These are phyloP conservation scores for Gossypium longicalyx DNA, from an alignment of 345 rosid genomes.

Conservation along the genomic window DNA sequence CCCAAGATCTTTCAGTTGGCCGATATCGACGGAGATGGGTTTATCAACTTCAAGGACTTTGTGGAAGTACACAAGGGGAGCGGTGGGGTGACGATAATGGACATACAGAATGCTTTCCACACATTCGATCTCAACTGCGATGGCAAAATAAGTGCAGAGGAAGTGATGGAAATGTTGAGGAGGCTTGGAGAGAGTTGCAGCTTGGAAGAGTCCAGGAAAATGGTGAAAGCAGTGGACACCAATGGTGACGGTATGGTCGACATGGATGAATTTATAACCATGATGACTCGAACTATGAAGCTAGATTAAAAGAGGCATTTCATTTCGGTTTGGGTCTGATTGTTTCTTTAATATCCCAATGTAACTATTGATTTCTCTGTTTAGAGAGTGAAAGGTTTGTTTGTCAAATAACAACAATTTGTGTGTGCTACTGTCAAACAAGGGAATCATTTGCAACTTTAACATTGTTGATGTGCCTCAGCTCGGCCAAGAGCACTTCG, in stretches of 20 bases:
- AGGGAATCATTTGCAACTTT: not conserved
- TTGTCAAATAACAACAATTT: too few relatives aligned
- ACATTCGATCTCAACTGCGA: conserved; percentile 67
- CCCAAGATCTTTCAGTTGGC: conserved; percentile 56
- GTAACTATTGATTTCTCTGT: not conserved
- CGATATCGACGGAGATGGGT: conserved; percentile 83
- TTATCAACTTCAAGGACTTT: conserved; percentile 75
- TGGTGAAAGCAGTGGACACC: conserved; percentile 74
- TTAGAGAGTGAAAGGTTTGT: not conserved
- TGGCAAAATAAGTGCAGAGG: conserved; percentile 82
- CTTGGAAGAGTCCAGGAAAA: conserved; percentile 63
- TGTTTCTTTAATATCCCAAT: not conserved
- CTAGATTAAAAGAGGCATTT: conserved; percentile 2
- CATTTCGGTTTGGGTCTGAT: not conserved
- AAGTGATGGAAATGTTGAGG: conserved; percentile 55
- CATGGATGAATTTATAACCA: conserved; percentile 75
- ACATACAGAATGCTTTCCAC: conserved; percentile 56
- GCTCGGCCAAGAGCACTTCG: too few relatives aligned
- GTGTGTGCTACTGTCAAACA: not conserved
- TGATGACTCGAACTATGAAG: conserved; percentile 58
- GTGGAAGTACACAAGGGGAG: conserved; percentile 55
- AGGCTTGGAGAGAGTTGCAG: conserved; percentile 76
- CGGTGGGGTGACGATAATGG: conserved; percentile 52
- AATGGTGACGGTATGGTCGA: conserved; percentile 71
- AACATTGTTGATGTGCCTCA: not conserved